These are phyloP conservation scores for Raphidocelis subcapitata DNA, from an alignment of 139 green algal species.

Conservation along the genomic window DNA sequence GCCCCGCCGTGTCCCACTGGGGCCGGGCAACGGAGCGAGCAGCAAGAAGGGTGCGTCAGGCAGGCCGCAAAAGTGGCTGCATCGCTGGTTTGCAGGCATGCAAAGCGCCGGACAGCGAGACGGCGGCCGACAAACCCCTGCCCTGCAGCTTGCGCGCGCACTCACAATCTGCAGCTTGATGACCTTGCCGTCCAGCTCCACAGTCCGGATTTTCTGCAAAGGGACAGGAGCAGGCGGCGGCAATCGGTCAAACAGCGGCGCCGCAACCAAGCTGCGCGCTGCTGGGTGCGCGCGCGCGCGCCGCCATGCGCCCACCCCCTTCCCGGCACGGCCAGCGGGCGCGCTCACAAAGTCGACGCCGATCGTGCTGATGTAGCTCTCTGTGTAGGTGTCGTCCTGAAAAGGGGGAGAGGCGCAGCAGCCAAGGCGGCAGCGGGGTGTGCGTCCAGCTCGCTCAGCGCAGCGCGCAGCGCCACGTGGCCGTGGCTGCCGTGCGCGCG, in stretches of 20 bases:
- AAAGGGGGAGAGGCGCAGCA: neutral
- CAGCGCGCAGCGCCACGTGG: too few species aligned
- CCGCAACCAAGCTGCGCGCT: too few species aligned
- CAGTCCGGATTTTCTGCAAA: constrained; percentile 97
- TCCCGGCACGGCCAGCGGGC: constrained; percentile 12
- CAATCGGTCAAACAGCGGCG: too few species aligned
- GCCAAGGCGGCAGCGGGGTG: neutral
- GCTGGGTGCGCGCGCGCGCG: too few species aligned
- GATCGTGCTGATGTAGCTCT: constrained; percentile 99
- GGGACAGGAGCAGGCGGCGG: too few species aligned
- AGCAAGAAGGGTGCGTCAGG: too few species aligned
- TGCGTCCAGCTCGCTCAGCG: too few species aligned
- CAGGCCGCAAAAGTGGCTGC: neutral
- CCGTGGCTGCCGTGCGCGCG: too few species aligned
- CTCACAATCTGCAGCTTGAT: constrained; percentile 99
- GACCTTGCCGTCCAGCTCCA: constrained; percentile 99
- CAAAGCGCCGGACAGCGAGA: too few species aligned
- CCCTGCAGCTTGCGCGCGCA: neutral
- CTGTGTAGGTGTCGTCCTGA: constrained; percentile 99
- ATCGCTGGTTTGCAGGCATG: neutral
- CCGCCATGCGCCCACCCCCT: neutral
- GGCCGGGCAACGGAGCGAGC: neutral
- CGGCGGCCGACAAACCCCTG: too few species aligned
- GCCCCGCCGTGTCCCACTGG: constrained; percentile 98
- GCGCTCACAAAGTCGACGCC: constrained; percentile 98